Base-by-base conservation (phyloP, 352 stramenopile genomes). In the Globisporangium uncinulatum region DNA sequence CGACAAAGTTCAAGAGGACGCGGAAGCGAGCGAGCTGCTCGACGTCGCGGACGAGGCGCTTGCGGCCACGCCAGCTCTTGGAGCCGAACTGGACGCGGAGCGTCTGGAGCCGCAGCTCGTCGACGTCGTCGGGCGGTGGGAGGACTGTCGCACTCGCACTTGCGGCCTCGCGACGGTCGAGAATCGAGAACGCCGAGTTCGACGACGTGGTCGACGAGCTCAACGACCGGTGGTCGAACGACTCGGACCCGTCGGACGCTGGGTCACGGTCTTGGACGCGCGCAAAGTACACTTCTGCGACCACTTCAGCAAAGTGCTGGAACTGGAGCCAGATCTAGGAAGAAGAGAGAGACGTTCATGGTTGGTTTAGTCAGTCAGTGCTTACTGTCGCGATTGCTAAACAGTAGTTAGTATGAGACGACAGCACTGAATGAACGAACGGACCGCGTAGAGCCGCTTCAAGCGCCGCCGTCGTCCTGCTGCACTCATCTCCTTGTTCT, bases 251-350 rank as follows among this genome's bases (percentile, higher is more conserved):
- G 41, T 70, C 70, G 48, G 13, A 45, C 36, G 11, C 20, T 31
- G 63, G 39, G 41, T 84, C 69, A 19, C 68, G 72, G 14, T 70
- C 65, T 31, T 86, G 78, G 2, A 79, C 64, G 0, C 64, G 74
- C 8, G 67, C 66, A 20, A 89, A 85, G 56, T 81, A 84, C 37
- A 92, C 76, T 34, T 89, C 82, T 0, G 79, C 79, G 13, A 89
- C 45, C 29, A 85, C 60, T 37, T 92, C 82, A 0, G 73, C 69
- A 39, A 89, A 92, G 20, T 86, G 42, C 50, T 89, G 74, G 47
- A 92, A 92, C 53, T 92, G 82, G 4, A 89, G 50, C 79, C 77
- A 92, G 42, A 89, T 88, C 81, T 20, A 29, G 24, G 4, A 29
- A 4, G 24, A 29, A 29, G 24, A 29, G 24, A 29, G 24, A 29